These are phyloP conservation scores for Neodidymelliopsis sp. DNA, from an alignment of 2,329 filamentous ascomycete species.

Conservation along the genomic window DNA sequence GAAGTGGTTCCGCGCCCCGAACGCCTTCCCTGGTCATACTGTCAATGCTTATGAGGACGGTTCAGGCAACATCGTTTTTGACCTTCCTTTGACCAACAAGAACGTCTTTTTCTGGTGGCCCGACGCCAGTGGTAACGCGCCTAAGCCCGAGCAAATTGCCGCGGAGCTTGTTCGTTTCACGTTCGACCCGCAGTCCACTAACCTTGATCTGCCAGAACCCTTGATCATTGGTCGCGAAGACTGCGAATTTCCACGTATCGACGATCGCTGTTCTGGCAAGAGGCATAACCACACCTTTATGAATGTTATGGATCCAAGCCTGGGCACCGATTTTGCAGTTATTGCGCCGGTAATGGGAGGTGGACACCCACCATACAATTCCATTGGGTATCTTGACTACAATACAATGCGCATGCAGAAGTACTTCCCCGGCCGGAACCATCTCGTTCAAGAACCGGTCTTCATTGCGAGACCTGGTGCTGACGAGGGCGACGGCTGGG, in stretches of 20 bases:
- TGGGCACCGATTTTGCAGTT: conserved; percentile 39
- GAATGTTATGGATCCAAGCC: conserved; percentile 52
- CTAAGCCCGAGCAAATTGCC: conserved; percentile 31
- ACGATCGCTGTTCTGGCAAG: conserved; percentile 49
- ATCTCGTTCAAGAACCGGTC: conserved; percentile 58
- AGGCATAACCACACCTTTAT: conserved; percentile 49
- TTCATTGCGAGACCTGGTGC: conserved; percentile 54
- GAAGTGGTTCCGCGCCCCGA: conserved; percentile 49
- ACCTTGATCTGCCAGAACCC: conserved; percentile 33
- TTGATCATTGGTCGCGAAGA: conserved; percentile 41
- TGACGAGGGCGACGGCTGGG: conserved; percentile 58
- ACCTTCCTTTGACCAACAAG: conserved; percentile 49
- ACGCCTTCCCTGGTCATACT: conserved; percentile 49
- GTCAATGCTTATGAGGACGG: conserved; percentile 40
- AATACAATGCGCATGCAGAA: conserved; percentile 49
- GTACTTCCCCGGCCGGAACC: conserved; percentile 55
- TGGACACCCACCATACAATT: conserved; percentile 53
- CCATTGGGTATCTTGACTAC: conserved; percentile 54
- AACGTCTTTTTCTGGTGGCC: no score
- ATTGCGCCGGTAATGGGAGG: conserved; percentile 43
- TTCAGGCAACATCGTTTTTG: conserved; percentile 41
- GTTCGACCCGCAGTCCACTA: conserved; percentile 38
- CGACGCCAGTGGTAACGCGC: conserved; percentile 48
- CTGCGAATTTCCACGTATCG: conserved; percentile 52
- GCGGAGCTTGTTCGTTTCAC: conserved; percentile 37